Percentiles rank a stretch among this genome's conserved stretches.
Conservation (phyloP, 192 early-diverging fungal species). For the Thamnidium elegans region DNA sequence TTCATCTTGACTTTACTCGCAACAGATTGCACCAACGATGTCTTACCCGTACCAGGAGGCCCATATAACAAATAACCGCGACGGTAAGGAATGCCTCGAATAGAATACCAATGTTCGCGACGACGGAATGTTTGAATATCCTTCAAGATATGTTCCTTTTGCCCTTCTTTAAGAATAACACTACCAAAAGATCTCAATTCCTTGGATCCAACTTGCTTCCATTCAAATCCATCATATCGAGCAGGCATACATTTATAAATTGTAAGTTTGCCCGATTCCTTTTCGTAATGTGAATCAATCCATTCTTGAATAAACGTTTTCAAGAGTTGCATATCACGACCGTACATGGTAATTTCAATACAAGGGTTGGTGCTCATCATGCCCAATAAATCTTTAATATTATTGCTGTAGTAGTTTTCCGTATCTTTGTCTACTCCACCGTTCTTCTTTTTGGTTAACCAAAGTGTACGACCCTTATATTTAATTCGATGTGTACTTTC, state of each 20-base stretch:
- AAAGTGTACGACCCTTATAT: constrained; percentile 20
- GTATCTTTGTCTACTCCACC: neutral
- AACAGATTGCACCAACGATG: constrained; percentile 49
- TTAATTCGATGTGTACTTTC: constrained; percentile 4
- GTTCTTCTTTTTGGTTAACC: neutral
- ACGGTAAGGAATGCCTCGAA: constrained; percentile 51
- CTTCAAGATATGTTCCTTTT: constrained; percentile 41
- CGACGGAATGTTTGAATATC: constrained; percentile 46
- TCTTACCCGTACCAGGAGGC: constrained; percentile 55
- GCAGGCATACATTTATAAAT: constrained; percentile 11
- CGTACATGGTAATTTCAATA: constrained; percentile 9
- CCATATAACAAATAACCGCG: constrained; percentile 54
- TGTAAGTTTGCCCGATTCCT: constrained; percentile 17
- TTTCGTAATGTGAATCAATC: constrained; percentile 21
- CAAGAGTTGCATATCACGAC: constrained; percentile 4
- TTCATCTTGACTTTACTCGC: constrained; percentile 51
- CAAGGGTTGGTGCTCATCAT: constrained; percentile 10
- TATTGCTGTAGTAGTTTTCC: neutral
- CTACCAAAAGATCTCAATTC: constrained; percentile 44
- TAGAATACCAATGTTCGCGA: constrained; percentile 45
- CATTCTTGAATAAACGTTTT: constrained; percentile 26
- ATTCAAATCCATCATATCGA: constrained; percentile 4
- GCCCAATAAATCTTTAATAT: neutral
- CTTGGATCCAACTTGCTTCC: constrained; percentile 22
- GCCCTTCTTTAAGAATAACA: constrained; percentile 46